Evolutionary conservation across 1,284 basidiomycete species (phyloP), one percentile per base, ranked within the genome.

Genomic region (Trichosporon sp.): DNA sequence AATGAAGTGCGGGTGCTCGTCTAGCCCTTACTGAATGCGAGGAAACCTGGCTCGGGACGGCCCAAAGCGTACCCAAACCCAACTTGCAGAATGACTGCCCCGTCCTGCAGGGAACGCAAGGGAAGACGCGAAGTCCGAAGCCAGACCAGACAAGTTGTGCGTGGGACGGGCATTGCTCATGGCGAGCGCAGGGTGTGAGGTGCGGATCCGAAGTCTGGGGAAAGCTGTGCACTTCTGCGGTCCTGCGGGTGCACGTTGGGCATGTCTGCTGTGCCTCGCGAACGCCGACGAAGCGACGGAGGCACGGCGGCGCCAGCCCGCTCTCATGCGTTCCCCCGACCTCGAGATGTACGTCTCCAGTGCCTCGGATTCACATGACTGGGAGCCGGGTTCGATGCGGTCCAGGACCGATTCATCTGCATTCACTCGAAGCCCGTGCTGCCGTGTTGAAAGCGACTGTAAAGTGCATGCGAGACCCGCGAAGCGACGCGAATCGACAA

Each of bases 41-140:
- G 1, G 19, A 54, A 54, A 21, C 51, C 51, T 54, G 19, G n/a
- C 51, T 26, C 51, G 51, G 51, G 51, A 54, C 4, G 51, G 19
- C 21, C 51, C 51, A 54, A 54, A 54, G 51, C n/a, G 19, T 54
- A 26, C 19, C 51, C 51, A 54, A 54, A 54, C 51, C 51, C 51
- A 54, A 19, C n/a, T 26, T 2, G 51, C n/a, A 2, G 10, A 26
- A 26, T 26, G 19, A 54, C 7, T 21, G 51, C 7, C 19, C n/a
- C 11, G 8, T 54, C 51, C 51, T 54, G 51, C 51, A 54, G 51
- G 51, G 51, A 26, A 16, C 2, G 51, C 8, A 19, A 54, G 19
- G 51, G 19, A 54, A 54, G 19, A 46, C 16, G 16, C 51, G 19
- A 26, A 7, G 10, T 26, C 51, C 19, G 51, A 26, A 16, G 19